A percentile compares a stretch with the other conserved stretches of the same genome.
Conservation (phyloP, 139 green algal genomes). For the Asterochloris sp. region DNA sequence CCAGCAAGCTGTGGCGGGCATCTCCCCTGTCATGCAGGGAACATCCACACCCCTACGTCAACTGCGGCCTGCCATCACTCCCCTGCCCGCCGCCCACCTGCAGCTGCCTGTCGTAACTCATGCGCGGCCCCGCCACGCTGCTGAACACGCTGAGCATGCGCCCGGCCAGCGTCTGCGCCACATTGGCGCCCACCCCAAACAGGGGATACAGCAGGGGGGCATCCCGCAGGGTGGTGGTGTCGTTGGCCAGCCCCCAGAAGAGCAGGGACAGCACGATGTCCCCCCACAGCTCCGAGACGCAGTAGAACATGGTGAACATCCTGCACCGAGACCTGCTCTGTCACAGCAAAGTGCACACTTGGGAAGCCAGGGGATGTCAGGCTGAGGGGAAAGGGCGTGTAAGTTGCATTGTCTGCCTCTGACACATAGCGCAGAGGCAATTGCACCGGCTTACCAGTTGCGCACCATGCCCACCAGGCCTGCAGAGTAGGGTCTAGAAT, state of each 20-base stretch:
- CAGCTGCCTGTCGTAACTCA: constrained; percentile 33
- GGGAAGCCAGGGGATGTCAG: too few species aligned
- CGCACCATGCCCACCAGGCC: constrained; percentile 79
- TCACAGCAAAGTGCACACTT: too few species aligned
- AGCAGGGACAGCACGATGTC: constrained; percentile 88
- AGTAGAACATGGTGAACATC: constrained; percentile 96
- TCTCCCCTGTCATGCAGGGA: not conserved
- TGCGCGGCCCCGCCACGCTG: not conserved
- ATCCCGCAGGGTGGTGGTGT: constrained; percentile 85
- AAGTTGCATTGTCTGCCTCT: too few species aligned
- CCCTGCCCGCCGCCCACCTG: constrained; percentile 12
- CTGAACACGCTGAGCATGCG: constrained; percentile 34
- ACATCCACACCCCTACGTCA: too few species aligned
- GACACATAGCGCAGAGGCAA: too few species aligned
- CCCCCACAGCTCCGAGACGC: constrained; percentile 82
- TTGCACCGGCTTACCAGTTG: constrained; percentile 58
- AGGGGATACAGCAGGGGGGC: constrained; percentile 90
- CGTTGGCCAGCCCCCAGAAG: constrained; percentile 95
- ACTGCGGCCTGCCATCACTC: too few species aligned
- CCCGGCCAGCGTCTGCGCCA: constrained; percentile 69
- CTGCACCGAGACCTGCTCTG: too few species aligned
- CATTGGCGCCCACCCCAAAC: constrained; percentile 94
- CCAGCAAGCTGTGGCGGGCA: not conserved
- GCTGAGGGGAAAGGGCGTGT: too few species aligned
- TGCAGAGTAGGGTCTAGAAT: constrained; percentile 26